Conservation (phyloP, 2,329 filamentous ascomycete genomes). For the Cladophialophora chaetospira region DNA sequence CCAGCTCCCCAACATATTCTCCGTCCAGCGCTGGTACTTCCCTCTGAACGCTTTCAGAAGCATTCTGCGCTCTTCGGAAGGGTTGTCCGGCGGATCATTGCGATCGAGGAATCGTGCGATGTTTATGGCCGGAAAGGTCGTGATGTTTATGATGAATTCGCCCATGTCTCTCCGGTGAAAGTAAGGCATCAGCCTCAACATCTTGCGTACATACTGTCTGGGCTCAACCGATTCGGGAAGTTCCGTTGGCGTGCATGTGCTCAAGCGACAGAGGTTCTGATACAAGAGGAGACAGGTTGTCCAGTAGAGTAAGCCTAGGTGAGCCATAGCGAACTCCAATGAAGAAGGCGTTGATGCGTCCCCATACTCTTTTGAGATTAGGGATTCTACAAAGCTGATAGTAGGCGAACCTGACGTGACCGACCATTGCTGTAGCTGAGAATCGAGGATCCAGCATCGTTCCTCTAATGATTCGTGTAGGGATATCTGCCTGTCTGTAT, state of each 20-base stretch:
- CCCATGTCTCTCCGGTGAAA: not conserved
- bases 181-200: slow-evolving; percentile 2
- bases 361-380: not conserved
- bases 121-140: not conserved
- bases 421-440: slow-evolving; percentile 9
- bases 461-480: not conserved
- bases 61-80: slow-evolving; percentile 3
- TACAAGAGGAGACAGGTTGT: slow-evolving; percentile 12
- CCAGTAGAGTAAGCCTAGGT: slow-evolving; percentile 21
- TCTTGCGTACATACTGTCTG: slow-evolving; percentile 2
- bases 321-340: slow-evolving; percentile 14
- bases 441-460: not conserved
- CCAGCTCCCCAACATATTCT: slow-evolving; percentile 3
- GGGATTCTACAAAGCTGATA: slow-evolving; percentile 2
- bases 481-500: not conserved
- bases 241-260: not conserved
- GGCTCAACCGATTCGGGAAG: not conserved
- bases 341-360: not conserved
- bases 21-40: not conserved
- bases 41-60: slow-evolving; percentile 1
- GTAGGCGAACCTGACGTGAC: not conserved
- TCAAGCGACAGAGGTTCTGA: slow-evolving; percentile 6
- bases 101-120: slow-evolving; percentile 2
- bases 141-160: slow-evolving; percentile 4
- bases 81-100: not conserved